A percentile compares a stretch with the other conserved stretches of the same genome.
phyloP scores from a whole-genome alignment of 108 stramenopile species.

The Nannochloropsis oceanica region DNA sequence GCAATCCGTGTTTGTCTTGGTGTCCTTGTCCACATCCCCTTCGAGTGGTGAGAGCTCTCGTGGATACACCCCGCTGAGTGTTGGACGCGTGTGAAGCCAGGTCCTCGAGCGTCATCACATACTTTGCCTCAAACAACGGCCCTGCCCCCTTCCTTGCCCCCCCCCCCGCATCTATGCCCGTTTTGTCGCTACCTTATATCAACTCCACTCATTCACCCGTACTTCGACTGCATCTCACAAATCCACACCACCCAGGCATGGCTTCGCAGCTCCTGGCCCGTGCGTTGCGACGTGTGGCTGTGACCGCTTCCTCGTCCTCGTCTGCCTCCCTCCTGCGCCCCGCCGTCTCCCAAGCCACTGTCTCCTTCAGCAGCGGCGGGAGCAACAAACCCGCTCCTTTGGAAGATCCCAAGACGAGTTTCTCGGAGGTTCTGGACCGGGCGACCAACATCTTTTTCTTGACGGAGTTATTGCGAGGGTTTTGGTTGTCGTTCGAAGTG shows the following conservation, averaged over 20 bases:
- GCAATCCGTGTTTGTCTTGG: too few species aligned
- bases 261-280: neutral
- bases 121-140: too few species aligned
- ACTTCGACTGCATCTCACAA: neutral
- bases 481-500: conserved; percentile 30
- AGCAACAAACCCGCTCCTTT: neutral
- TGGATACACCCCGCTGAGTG: too few species aligned
- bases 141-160: too few species aligned
- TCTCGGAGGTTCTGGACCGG: conserved; percentile 10
- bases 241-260: neutral
- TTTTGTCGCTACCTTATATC: too few species aligned
- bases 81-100: too few species aligned
- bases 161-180: too few species aligned
- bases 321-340: neutral
- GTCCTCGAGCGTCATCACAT: too few species aligned
- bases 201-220: neutral
- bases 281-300: neutral
- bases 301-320: neutral
- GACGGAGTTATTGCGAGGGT: conserved; percentile 33
- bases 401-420: neutral
- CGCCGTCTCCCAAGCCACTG: neutral
- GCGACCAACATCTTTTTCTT: conserved; percentile 34
- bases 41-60: too few species aligned
- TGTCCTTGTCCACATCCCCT: too few species aligned
- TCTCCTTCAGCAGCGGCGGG: neutral